Evolutionary conservation across 1,139 yeast species (phyloP).

Genomic region (Kluyveromyces sp.): DNA sequence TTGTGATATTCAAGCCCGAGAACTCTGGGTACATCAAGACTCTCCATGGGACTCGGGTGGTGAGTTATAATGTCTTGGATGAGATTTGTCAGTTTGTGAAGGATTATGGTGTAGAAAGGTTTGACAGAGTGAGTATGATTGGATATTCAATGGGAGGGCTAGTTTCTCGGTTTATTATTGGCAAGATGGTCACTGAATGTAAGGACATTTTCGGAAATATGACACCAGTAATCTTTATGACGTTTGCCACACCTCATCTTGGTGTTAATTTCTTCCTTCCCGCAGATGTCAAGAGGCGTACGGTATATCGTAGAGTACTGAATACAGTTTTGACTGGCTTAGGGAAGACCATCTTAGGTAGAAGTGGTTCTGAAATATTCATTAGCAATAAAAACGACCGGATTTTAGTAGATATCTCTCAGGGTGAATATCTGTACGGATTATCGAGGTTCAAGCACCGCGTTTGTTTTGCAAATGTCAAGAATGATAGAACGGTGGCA

Average conservation of each 20-base stretch:
- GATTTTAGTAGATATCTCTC: slow-evolving; percentile 46
- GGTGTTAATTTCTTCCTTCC: slow-evolving; percentile 49
- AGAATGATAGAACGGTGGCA: slow-evolving; percentile 63
- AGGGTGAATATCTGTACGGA: slow-evolving; percentile 45
- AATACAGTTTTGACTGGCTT: slow-evolving; percentile 45
- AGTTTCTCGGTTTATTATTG: slow-evolving; percentile 58
- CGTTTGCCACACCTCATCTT: slow-evolving; percentile 89
- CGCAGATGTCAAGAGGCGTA: slow-evolving; percentile 14
- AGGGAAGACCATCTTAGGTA: slow-evolving; percentile 62
- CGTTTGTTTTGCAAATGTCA: slow-evolving; percentile 60
- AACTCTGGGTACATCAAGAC: slow-evolving; percentile 72
- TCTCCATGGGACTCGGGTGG: slow-evolving; percentile 72
- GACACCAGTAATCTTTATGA: slow-evolving; percentile 58
- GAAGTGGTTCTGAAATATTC: slow-evolving; percentile 69
- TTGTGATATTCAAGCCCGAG: slow-evolving; percentile 56
- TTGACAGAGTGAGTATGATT: slow-evolving; percentile 39
- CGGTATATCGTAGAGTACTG: slow-evolving; percentile 25
- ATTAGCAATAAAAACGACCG: slow-evolving; percentile 37
- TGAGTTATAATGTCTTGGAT: slow-evolving; percentile 59
- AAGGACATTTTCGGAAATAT: slow-evolving; percentile 51
- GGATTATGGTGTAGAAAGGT: slow-evolving; percentile 33
- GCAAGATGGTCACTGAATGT: slow-evolving; percentile 33
- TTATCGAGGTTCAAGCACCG: slow-evolving; percentile 50
- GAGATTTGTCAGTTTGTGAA: slow-evolving; percentile 50
- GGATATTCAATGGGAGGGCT: slow-evolving; percentile 53